Base-by-base conservation (phyloP, 768 basidiomycete species). In the Pisolithus albus region DNA sequence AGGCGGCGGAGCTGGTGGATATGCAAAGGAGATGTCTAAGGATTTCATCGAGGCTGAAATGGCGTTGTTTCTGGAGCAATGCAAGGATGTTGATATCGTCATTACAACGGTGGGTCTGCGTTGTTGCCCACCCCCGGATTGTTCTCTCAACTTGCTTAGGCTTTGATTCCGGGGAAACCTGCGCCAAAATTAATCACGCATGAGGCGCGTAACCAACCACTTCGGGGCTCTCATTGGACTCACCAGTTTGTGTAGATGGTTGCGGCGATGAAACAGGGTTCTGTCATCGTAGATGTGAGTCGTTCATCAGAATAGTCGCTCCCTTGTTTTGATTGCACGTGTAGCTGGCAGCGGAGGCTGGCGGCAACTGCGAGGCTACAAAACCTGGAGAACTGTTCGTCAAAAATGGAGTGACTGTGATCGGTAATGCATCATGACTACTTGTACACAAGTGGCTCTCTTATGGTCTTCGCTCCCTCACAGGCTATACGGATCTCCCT, bases 11-110 rank as follows among this genome's bases (percentile, higher is more conserved):
- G 79, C 74, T 15, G 91, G 91, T 23, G 91, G 91, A 26, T 93
- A 93, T 61, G 91, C 89, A 21, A 92, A 92, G 68, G 80, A 83
- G 55, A 92, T 92, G 89, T 88, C 86, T 26, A 88, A 89, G 70
- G 88, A 88, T 64, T 92, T 91, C 64, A 82, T 91, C 52, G 86
- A 82, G 45, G 89, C 88, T 10, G 90, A 92, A 64, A 89, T 92
- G 89, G 82, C 83, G 0, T 75, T 93, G 41, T 92, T 93, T 71
- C 76, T 86, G 79, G 82, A 86, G 64, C 91, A 93, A 64, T 86
- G 83, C 68, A 88, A 84, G 63, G 90, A 92, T 19, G 91, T 92
- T 10, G 91, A 93, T 62, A 92, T 93, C 52, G 76, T 93, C 51
- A 80, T 92, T 57, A 92, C 91, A 38, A 92, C 90, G 52, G 84